These are phyloP conservation scores for Botryotinia convoluta DNA, from an alignment of 2,329 filamentous ascomycete species.

Conservation along the genomic window DNA sequence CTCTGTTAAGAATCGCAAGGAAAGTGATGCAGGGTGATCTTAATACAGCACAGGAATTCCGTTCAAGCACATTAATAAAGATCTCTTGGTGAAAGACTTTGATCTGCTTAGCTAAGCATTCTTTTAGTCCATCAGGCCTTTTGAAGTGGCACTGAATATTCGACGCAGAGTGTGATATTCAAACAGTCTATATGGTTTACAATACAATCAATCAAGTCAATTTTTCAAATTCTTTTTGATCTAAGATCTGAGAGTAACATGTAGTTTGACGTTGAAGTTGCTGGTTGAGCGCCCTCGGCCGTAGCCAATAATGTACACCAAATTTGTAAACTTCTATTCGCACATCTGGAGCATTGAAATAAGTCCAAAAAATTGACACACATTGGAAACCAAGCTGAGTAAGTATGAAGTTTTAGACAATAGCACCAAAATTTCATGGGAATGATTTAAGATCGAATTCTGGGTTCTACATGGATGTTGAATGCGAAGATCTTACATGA, in stretches of 20 bases:
- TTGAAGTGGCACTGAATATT: not conserved
- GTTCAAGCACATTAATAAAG: not conserved
- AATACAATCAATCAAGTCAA: not conserved
- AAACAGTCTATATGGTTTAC: not conserved
- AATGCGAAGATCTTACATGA: not conserved
- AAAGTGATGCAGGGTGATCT: not conserved
- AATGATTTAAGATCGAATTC: not conserved
- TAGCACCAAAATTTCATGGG: not conserved
- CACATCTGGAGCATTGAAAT: not conserved
- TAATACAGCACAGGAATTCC: not conserved
- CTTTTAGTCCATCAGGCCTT: not conserved
- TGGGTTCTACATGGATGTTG: not conserved
- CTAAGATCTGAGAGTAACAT: not conserved
- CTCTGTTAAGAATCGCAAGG: not conserved
- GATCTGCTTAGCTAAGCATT: constrained; percentile 2
- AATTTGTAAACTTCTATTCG: not conserved
- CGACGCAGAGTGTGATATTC: not conserved
- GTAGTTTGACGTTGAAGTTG: not conserved
- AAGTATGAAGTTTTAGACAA: not conserved
- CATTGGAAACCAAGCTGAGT: not conserved
- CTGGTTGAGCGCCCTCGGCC: too few species aligned
- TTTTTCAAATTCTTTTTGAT: not conserved
- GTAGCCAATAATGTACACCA: not conserved
- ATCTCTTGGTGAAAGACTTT: not conserved
- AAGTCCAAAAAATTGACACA: not conserved